phyloP scores from a whole-genome alignment of 306 rosid species.

The Acacia confusa region DNA sequence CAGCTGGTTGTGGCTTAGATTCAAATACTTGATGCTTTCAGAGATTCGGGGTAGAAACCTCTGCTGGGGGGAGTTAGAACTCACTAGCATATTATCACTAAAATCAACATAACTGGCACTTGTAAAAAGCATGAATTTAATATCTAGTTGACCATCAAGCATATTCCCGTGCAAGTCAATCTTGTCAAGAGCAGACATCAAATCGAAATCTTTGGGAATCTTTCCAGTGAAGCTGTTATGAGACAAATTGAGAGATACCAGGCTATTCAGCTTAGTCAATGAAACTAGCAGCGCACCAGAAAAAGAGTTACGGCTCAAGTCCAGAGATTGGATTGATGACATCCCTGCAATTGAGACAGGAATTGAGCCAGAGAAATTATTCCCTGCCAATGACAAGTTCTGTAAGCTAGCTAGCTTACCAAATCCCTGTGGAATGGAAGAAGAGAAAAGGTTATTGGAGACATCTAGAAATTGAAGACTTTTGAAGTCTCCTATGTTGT shows the following conservation, averaged over 20 bases:
- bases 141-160: constrained; percentile 76
- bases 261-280: constrained; percentile 52
- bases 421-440: constrained; percentile 58
- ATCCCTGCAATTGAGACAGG: constrained; percentile 65
- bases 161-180: constrained; percentile 83
- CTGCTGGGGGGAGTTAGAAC: constrained; percentile 58
- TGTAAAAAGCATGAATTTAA: constrained; percentile 55
- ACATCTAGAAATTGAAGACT: constrained; percentile 79
- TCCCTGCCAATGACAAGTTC: constrained; percentile 79
- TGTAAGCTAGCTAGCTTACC: constrained; percentile 61
- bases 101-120: constrained; percentile 76
- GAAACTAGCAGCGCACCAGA: constrained; percentile 68
- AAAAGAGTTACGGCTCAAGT: constrained; percentile 76
- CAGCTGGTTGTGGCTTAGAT: constrained; percentile 83
- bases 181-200: constrained; percentile 59
- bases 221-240: constrained; percentile 63
- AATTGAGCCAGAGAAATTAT: constrained; percentile 84
- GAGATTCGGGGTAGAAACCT: constrained; percentile 67
- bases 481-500: constrained; percentile 63
- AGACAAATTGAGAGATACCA: constrained; percentile 77
- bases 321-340: constrained; percentile 72
- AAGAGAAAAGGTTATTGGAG: constrained; percentile 78
- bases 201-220: constrained; percentile 81
- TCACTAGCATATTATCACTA: constrained; percentile 70
- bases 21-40: constrained; percentile 71